Base-by-base conservation (phyloP, 2,329 filamentous ascomycete genomes). In the Trichoderma atroviride region DNA sequence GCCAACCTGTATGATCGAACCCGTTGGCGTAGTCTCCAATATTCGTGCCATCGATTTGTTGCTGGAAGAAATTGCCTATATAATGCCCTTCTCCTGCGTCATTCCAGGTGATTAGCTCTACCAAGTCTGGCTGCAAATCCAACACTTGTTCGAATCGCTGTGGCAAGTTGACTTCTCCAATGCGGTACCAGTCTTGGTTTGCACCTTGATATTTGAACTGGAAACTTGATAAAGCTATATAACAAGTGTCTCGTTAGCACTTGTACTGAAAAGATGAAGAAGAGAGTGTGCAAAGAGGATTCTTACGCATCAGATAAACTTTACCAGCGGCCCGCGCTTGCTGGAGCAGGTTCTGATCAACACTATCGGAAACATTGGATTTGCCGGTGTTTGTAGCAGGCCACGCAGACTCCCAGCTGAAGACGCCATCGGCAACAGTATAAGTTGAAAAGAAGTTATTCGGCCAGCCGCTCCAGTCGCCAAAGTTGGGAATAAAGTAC, bases 361-460 rank as follows among this genome's bases (percentile, higher is more conserved):
- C 63, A 27, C 29, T 57, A 29, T 57, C 55, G 5, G 53, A 57
- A 4, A 66, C 63, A 9, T 66, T 66, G 4, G 63, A 66, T 10
- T 58, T 58, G 9, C 37, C 35, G 4, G 63, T 66, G 22, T 40
- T 40, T 37, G 63, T 53, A 27, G 53, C 52, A 31, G 63, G 63
- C 63, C 63, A 66, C 24, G 63, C 63, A 29, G 63, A 66, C 29
- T 66, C 63, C 63, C 63, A 66, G 22, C 63, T 58, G 14, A 66
- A 66, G 16, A 31, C 53, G 3, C 63, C 63, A 22, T 66, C 63
- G 13, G 29, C 53, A 0, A 58, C 53, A 16, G 53, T 43, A 29
- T 66, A 66, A 19, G 40, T 66, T 16, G 63, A 66, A 5, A 66
- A 66, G 37, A 66, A 66, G 5, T 66, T 66, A 2, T 58, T 58